phyloP scores from a whole-genome alignment of 2,329 filamentous ascomycete genomes.

The Cytospora chrysosperma region DNA sequence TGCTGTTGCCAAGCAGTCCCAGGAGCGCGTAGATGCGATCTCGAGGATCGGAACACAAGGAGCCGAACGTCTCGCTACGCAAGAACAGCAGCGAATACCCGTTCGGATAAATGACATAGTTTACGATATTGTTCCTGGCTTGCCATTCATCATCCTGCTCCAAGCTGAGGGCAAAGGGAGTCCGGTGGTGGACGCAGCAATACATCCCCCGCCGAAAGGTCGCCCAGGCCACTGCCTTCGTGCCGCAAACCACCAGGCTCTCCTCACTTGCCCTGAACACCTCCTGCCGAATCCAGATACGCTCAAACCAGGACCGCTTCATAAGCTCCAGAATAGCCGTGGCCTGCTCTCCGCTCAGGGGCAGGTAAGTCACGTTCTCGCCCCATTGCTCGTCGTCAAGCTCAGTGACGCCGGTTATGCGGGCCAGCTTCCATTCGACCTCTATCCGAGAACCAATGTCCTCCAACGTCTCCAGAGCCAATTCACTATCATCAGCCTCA shows the following conservation, averaged over 20 bases:
- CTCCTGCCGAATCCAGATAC: slow-evolving; percentile 29
- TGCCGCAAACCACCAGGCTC: background rate
- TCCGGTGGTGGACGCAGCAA: background rate
- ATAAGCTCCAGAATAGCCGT: background rate
- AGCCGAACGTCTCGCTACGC: background rate
- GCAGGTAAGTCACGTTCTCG: background rate
- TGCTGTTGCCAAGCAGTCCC: background rate
- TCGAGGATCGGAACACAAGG: background rate
- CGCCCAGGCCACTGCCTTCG: background rate
- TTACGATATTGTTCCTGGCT: background rate
- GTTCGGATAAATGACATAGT: background rate
- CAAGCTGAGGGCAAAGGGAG: background rate
- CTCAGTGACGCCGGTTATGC: background rate
- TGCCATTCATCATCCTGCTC: background rate
- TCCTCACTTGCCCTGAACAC: slow-evolving; percentile 17
- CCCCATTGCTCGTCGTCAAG: background rate
- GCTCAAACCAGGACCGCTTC: slow-evolving; percentile 14
- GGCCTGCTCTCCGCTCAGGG: background rate
- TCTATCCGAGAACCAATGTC: background rate
- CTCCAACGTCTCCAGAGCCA: background rate
- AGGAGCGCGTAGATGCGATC: slow-evolving; percentile 2
- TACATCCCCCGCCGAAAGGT: background rate
- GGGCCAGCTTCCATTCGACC: background rate
- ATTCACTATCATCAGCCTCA: background rate
- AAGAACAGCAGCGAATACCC: background rate